phyloP scores from a whole-genome alignment of 768 basidiomycete species.

The Tylopilus sp. region DNA sequence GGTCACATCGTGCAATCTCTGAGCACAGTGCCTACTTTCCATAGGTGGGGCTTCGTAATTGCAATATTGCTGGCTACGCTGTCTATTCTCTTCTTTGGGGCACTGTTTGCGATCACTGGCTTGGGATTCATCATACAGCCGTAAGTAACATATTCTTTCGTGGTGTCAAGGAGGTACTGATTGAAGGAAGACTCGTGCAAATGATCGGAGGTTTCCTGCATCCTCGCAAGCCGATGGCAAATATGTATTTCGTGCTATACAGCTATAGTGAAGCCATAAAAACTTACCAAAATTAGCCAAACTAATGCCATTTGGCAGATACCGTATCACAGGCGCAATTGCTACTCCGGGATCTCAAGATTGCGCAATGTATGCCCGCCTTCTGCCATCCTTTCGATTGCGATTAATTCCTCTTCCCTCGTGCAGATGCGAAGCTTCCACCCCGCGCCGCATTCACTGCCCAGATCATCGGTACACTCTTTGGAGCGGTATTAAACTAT shows the following conservation, averaged over 20 bases:
- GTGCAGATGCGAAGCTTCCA: constrained; percentile 55
- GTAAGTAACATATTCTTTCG: constrained; percentile 14
- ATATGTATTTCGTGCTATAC: constrained; percentile 43
- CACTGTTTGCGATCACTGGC: constrained; percentile 51
- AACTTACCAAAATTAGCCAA: constrained; percentile 38
- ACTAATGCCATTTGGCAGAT: constrained; percentile 36
- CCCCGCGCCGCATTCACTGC: constrained; percentile 63
- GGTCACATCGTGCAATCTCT: background rate
- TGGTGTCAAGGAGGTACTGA: background rate
- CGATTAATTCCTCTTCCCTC: constrained; percentile 34
- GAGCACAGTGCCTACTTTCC: no score
- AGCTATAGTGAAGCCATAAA: constrained; percentile 39
- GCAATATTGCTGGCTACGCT: constrained; percentile 47
- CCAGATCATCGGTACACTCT: constrained; percentile 41
- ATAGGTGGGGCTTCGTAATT: constrained; percentile 48
- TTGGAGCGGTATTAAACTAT: constrained; percentile 36
- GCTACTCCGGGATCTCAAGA: constrained; percentile 57
- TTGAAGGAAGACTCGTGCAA: constrained; percentile 29
- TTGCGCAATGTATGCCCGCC: constrained; percentile 21
- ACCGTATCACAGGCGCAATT: constrained; percentile 48
- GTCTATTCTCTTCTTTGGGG: constrained; percentile 53
- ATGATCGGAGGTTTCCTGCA: constrained; percentile 37
- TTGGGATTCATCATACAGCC: constrained; percentile 21
- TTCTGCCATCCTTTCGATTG: constrained; percentile 30
- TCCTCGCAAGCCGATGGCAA: constrained; percentile 41